Conservation (phyloP, 331 rosid genomes). For the Cydonia oblonga region DNA sequence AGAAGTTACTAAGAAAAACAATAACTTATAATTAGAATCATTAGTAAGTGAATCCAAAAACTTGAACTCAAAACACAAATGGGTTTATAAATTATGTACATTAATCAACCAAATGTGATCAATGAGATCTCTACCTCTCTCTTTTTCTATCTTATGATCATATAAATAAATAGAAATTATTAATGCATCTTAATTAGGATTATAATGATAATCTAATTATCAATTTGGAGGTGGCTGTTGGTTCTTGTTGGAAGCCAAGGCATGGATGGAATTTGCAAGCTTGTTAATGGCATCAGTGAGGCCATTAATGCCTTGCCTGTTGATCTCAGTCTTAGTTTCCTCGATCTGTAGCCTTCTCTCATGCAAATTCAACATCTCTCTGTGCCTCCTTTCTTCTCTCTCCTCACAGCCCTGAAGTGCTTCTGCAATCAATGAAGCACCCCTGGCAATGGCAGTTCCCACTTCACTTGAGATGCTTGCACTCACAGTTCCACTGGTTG, state of each 20-base stretch:
- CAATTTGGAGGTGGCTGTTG: conserved; percentile 13
- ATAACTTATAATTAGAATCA: not conserved
- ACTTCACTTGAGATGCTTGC: conserved; percentile 20
- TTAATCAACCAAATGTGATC: conserved; percentile 12
- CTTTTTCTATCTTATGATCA: not conserved
- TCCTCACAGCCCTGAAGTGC: conserved; percentile 35
- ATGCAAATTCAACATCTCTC: conserved; percentile 22
- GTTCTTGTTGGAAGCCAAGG: conserved; percentile 31
- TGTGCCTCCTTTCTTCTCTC: conserved; percentile 34
- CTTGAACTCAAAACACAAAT: conserved; percentile 5
- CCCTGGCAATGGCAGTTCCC: conserved; percentile 31
- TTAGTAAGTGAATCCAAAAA: not conserved
- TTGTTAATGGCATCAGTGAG: conserved; percentile 37
- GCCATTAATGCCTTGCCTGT: conserved; percentile 33
- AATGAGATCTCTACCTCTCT: conserved; percentile 1
- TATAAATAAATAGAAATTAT: not conserved
- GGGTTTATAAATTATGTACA: conserved; percentile 20
- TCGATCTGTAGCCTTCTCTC: conserved; percentile 31
- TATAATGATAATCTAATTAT: not conserved
- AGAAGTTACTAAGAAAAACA: not conserved
- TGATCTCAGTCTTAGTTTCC: conserved; percentile 26
- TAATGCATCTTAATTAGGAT: not conserved
- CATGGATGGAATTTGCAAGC: conserved; percentile 32
- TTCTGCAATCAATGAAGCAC: conserved; percentile 35
- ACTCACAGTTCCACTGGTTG: conserved; percentile 20